Base-by-base conservation (phyloP, 2,329 filamentous ascomycete genomes). In the Mycogone perniciosa region DNA sequence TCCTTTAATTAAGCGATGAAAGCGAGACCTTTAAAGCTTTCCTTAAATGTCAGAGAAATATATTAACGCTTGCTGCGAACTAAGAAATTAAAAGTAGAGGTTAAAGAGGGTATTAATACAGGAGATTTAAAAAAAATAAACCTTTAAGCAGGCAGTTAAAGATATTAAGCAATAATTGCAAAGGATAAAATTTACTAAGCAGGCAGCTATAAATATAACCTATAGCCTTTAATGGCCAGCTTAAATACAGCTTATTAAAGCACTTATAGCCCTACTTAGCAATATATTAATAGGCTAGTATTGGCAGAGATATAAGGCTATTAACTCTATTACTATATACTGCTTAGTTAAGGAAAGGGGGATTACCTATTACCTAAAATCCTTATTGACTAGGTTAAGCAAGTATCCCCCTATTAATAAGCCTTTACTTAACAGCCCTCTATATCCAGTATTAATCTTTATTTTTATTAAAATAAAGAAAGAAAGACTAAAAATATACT, bases 111-210 rank as follows among this genome's bases (percentile, higher is more conserved):
- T 48, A 13, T 50, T 57, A 1, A 57, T 50, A 46, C 8, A 58
- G 29, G 27, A 55, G 29, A 48, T 55, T 10, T 51, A 46, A 50
- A 34, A 60, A 2, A 31, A 29, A 43, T 62, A 37, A 50, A 56
- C 54, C n/a, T n/a, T 37, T 7, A 27, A 59, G 27, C 42, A 61
- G 49, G 58, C 56, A 7, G 44, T 60, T 8, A 31, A 51, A 3
- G 42, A 62, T 35, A 62, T 62, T 13, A 30, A 62, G 37, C 31
- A 38, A 30, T 48, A 62, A 50, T 48, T 61, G 10, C 46, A 54
- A 46, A 50, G 58, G 4, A 20, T 50, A 31, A 37, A 20, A 9
- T 61, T 62, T 45, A 30, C 54, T 45, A 29, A 54, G 11, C 37
- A 57, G 39, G 48, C 35, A 45, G 7, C 35, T 4, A 11, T 43